phyloP scores from a whole-genome alignment of 2,329 filamentous ascomycete species.

The Diaporthe helianthi region DNA sequence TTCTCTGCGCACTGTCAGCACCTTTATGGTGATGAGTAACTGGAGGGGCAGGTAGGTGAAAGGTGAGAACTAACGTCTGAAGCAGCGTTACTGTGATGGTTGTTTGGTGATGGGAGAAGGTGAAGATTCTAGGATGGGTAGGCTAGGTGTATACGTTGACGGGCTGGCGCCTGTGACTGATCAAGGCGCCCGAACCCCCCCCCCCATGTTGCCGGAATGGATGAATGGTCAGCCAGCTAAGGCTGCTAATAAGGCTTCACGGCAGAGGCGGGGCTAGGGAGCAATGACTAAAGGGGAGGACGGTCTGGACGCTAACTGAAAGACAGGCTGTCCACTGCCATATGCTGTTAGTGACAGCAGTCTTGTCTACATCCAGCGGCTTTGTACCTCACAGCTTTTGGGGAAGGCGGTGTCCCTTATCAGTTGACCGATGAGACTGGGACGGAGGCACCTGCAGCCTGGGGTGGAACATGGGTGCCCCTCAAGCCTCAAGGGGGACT shows the following conservation, averaged over 20 bases:
- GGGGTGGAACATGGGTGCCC: conserved; percentile 7
- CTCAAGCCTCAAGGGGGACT: not conserved
- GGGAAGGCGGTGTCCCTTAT: conserved; percentile 23
- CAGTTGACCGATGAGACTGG: conserved; percentile 21
- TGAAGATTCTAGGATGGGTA: conserved; percentile 19
- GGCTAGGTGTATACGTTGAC: not conserved
- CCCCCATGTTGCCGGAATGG: conserved; percentile 21
- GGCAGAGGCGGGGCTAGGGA: conserved; percentile 22
- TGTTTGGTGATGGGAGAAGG: conserved; percentile 26
- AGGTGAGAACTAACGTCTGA: conserved; percentile 15
- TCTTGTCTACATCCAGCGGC: not conserved
- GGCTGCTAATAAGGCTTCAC: conserved; percentile 8
- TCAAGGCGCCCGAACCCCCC: no score
- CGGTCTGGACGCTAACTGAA: not conserved
- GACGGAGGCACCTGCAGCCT: conserved; percentile 25
- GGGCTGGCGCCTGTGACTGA: conserved; percentile 28
- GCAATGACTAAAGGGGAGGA: conserved; percentile 11
- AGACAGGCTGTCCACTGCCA: not conserved
- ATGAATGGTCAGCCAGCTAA: conserved; percentile 23
- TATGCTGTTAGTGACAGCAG: not conserved
- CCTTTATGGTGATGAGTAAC: not conserved
- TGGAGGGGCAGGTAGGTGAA: not conserved
- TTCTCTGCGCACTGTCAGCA: not conserved
- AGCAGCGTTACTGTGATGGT: conserved; percentile 5
- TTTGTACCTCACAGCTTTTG: conserved; percentile 6